A percentile compares a stretch with the other conserved stretches of the same genome.
Evolutionary conservation across 768 basidiomycete genomes (phyloP).

Genomic region (Leccinum subtestaceum): DNA sequence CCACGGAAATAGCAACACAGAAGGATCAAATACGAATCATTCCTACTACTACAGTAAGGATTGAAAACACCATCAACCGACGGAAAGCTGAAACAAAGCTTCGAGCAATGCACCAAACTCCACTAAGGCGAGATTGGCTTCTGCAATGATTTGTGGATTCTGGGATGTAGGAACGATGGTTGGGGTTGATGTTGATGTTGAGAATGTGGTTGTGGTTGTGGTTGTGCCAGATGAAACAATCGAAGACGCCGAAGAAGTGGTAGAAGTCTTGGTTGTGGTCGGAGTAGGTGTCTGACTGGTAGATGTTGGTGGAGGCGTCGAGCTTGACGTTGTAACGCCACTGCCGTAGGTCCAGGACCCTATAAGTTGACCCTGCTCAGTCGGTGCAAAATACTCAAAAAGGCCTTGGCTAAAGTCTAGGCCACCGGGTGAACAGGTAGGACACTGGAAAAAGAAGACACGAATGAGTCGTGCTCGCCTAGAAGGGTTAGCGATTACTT

Average conservation of each 20-base stretch:
- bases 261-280: constrained; percentile 10
- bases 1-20: not conserved
- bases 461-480: not conserved
- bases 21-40: not conserved
- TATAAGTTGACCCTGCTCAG: constrained; percentile 34
- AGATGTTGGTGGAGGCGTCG: constrained; percentile 17
- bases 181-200: constrained; percentile 5
- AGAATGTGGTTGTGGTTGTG: not conserved
- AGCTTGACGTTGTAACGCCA: constrained; percentile 19
- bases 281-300: constrained; percentile 22
- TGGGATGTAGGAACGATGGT: constrained; percentile 19
- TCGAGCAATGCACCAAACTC: constrained; percentile 23
- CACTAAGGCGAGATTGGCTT: constrained; percentile 27
- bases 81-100: constrained; percentile 7
- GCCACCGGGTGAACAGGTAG: constrained; percentile 36
- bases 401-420: constrained; percentile 48
- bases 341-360: constrained; percentile 41
- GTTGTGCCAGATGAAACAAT: not conserved
- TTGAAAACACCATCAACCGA: not conserved
- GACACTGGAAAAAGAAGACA: constrained; percentile 33
- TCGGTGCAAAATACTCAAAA: constrained; percentile 40
- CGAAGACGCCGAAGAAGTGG: constrained; percentile 14
- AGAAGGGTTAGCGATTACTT: constrained; percentile 10
- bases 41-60: not conserved
- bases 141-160: constrained; percentile 20